These are phyloP conservation scores for Lolium perenne DNA, from an alignment of 176 grass and related monocot species.

Conservation along the genomic window DNA sequence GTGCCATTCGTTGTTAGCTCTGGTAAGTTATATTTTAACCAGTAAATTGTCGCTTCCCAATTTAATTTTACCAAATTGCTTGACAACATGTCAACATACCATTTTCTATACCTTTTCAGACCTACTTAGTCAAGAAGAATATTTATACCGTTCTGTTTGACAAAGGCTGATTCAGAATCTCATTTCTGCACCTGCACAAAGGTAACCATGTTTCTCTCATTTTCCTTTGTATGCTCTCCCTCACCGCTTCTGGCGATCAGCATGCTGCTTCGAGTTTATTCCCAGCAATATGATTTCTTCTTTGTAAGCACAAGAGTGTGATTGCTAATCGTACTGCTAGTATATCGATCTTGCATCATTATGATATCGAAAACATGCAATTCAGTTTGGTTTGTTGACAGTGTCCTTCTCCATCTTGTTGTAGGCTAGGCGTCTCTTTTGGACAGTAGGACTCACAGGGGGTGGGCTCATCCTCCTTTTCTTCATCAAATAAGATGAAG, in stretches of 20 bases:
- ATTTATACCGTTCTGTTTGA: conserved; percentile 41
- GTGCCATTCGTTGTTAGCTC: conserved; percentile 36
- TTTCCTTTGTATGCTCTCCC: not conserved
- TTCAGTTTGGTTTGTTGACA: not conserved
- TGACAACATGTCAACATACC: not conserved
- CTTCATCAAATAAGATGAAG: conserved; percentile 44
- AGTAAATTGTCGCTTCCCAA: not conserved
- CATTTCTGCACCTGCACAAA: conserved; percentile 34
- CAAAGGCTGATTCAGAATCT: conserved; percentile 3
- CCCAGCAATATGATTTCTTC: not conserved
- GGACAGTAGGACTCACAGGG: conserved; percentile 37
- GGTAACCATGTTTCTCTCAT: conserved; percentile 18
- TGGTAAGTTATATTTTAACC: conserved; percentile 39
- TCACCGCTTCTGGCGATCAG: not conserved
- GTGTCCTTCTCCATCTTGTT: not conserved
- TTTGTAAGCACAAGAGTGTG: not conserved
- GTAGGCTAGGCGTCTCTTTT: conserved; percentile 42
- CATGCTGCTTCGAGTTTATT: not conserved
- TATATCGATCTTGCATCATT: not conserved
- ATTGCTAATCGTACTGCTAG: not conserved
- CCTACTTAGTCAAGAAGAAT: not conserved
- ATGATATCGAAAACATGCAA: not conserved
- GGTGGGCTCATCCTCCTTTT: conserved; percentile 3
- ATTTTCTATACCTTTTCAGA: conserved; percentile 41
- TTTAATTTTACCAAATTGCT: not conserved